These are phyloP conservation scores for Aspergillus heteromorphus DNA, from an alignment of 495 filamentous ascomycete genomes.

Conservation along the genomic window DNA sequence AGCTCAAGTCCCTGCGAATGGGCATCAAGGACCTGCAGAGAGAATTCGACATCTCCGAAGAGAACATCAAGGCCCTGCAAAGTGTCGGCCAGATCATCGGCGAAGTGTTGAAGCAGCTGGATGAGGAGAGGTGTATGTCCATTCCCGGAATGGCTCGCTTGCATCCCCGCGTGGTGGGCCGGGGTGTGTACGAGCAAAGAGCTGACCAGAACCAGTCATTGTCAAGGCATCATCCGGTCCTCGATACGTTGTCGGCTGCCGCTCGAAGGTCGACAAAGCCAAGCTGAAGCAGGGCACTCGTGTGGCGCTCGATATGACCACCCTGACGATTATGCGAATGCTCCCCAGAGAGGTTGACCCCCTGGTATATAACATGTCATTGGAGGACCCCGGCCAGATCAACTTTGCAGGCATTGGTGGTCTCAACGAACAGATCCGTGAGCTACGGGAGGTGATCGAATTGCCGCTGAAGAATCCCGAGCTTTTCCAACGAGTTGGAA, in stretches of 20 bases:
- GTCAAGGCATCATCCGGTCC: slow-evolving; percentile 95
- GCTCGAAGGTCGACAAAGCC: slow-evolving; percentile 93
- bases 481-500: slow-evolving; percentile 92
- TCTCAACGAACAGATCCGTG: slow-evolving; percentile 97
- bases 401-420: slow-evolving; percentile 99
- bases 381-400: slow-evolving; percentile 96
- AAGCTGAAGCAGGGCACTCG: slow-evolving; percentile 98
- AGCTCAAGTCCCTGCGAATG: slow-evolving; percentile 82
- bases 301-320: slow-evolving; percentile 99
- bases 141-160: neutral
- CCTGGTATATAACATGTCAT: slow-evolving; percentile 98
- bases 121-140: slow-evolving; percentile 88
- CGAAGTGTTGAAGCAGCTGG: slow-evolving; percentile 96
- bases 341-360: slow-evolving; percentile 97
- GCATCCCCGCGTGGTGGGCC: neutral
- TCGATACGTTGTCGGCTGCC: slow-evolving; percentile 96
- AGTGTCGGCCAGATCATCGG: slow-evolving; percentile 99
- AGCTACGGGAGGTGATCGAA: slow-evolving; percentile 97
- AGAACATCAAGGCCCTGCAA: slow-evolving; percentile 99
- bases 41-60: slow-evolving; percentile 94
- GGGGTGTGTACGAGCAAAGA: too few relatives aligned
- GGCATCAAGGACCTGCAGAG: slow-evolving; percentile 94
- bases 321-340: slow-evolving; percentile 99
- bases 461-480: slow-evolving; percentile 98
- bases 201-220: slow-evolving; percentile 47